Conservation (phyloP, 441 rosid species). For the Erodium moschatum region DNA sequence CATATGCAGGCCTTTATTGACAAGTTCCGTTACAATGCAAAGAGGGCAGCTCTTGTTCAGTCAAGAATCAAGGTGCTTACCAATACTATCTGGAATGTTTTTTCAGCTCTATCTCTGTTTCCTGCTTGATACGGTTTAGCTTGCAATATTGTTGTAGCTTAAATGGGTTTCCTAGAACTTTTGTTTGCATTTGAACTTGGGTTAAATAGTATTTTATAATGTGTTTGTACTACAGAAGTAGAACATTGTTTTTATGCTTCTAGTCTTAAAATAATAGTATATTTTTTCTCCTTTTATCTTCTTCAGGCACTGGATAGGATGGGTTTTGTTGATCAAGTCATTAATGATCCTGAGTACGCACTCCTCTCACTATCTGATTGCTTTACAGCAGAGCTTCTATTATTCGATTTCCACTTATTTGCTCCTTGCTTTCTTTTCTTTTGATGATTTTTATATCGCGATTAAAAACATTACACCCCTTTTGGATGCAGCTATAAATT, state of each 20-base stretch:
- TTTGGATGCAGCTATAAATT: slow-evolving; percentile 75
- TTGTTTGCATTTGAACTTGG: neutral
- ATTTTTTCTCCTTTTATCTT: slow-evolving; percentile 9
- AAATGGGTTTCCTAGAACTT: neutral
- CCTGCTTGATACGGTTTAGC: slow-evolving; percentile 4
- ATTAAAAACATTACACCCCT: slow-evolving; percentile 13
- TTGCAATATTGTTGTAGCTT: neutral
- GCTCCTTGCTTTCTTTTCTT: slow-evolving; percentile 13
- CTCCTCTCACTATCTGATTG: slow-evolving; percentile 14
- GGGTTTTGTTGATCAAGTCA: slow-evolving; percentile 82
- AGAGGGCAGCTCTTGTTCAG: slow-evolving; percentile 98
- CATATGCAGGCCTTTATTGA: slow-evolving; percentile 99
- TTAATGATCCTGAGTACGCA: slow-evolving; percentile 91
- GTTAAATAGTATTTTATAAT: neutral
- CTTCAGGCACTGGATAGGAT: slow-evolving; percentile 81
- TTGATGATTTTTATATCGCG: slow-evolving; percentile 7
- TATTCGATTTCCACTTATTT: slow-evolving; percentile 12
- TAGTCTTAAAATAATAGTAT: neutral
- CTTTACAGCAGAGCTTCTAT: slow-evolving; percentile 3
- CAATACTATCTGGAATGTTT: slow-evolving; percentile 12
- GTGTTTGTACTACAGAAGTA: neutral
- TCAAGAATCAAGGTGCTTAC: slow-evolving; percentile 85
- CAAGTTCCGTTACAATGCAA: slow-evolving; percentile 95
- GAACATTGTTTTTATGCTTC: neutral
- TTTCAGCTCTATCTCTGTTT: slow-evolving; percentile 3